Base-by-base conservation (phyloP, 2,329 filamentous ascomycete genomes). In the Phyllosticta paracitricarpa region DNA sequence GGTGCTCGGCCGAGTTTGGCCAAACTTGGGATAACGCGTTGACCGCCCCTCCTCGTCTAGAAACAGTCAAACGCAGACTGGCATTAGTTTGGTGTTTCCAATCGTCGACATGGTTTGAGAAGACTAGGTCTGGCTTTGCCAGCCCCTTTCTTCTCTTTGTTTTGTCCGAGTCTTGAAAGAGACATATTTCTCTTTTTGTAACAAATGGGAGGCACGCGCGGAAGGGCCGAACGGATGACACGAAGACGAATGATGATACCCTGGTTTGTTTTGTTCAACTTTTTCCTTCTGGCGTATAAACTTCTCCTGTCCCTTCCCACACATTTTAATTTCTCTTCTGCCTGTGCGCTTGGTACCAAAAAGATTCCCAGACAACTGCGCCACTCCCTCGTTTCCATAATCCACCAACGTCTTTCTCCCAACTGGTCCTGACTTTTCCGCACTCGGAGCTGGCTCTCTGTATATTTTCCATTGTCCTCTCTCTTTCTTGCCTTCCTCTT, bases 1-100 rank as follows among this genome's bases (percentile, higher is more conserved):
- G 8, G 64, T 66, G 14, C 62, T 73, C 4, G 64, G 66, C n/a
- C 72, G 68, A 52, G 64, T 73, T 5, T 74, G 73, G 61, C 72
- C 72, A 3, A 71, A 67, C 4, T 72, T 73, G 28, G 64, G 54
- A 14, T 62, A 55, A 35, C 17, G 14, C 35, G 8, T 33, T 7
- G 10, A n/a, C 19, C 4, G 51, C 10, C 33, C 33, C 14, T 40
- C 33, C 9, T 30, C 33, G 33, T 40, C 33, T 40, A 14, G 10
- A 40, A 40, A 30, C 28, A 30, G 28, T 8, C 28, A 30, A 40
- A 40, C 33, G 33, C 33, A 17, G 33, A 12, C 14, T 40, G 10
- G 33, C 33, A 17, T 40, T 17, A 10, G 14, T 12, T 40, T 40
- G 33, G 14, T 40, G 33, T 40, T 40, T 40, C 33, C 10, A 22